phyloP scores from a whole-genome alignment of 2,329 filamentous ascomycete genomes.

The Teratosphaeria zuluensis region DNA sequence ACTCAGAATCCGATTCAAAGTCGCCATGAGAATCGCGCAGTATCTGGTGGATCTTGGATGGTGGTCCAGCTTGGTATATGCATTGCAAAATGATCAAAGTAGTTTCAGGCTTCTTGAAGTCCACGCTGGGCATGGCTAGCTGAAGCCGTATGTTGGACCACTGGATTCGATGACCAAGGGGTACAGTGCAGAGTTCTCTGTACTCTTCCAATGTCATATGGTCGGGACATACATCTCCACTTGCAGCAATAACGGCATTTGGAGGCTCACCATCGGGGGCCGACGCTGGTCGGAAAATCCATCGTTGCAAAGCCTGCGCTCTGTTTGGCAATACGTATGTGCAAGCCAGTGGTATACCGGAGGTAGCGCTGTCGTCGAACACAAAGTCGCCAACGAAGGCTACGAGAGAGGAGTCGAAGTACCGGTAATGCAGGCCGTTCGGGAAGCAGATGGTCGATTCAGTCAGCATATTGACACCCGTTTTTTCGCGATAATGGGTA shows the following conservation, averaged over 20 bases:
- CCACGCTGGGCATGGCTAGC: constrained; percentile 45
- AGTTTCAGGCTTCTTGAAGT: constrained; percentile 48
- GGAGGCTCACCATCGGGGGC: constrained; percentile 8
- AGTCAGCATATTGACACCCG: constrained; percentile 29
- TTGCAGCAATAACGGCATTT: constrained; percentile 32
- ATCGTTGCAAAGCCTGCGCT: constrained; percentile 20
- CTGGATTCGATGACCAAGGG: constrained; percentile 37
- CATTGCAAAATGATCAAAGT: constrained; percentile 43
- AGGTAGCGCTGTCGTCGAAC: constrained; percentile 8
- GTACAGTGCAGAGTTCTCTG: constrained; percentile 40
- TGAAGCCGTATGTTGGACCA: constrained; percentile 43
- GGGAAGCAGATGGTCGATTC: constrained; percentile 36
- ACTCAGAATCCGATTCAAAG: constrained; percentile 29
- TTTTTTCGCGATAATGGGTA: constrained; percentile 39
- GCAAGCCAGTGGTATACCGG: constrained; percentile 25
- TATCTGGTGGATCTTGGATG: constrained; percentile 8
- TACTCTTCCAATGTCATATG: constrained; percentile 44
- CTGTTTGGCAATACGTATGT: constrained; percentile 31
- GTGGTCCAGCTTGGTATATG: constrained; percentile 47
- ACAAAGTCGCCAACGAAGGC: constrained; percentile 1
- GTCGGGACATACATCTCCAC: constrained; percentile 39
- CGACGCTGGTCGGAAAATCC: constrained; percentile 22
- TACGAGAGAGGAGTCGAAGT: constrained; percentile 34
- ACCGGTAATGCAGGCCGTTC: constrained; percentile 38
- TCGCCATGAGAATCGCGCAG: constrained; percentile 41